Percentiles rank a stretch among this genome's conserved stretches.
Conservation (phyloP, 2,329 filamentous ascomycete species). For the Pseudogymnoascus pannorum region DNA sequence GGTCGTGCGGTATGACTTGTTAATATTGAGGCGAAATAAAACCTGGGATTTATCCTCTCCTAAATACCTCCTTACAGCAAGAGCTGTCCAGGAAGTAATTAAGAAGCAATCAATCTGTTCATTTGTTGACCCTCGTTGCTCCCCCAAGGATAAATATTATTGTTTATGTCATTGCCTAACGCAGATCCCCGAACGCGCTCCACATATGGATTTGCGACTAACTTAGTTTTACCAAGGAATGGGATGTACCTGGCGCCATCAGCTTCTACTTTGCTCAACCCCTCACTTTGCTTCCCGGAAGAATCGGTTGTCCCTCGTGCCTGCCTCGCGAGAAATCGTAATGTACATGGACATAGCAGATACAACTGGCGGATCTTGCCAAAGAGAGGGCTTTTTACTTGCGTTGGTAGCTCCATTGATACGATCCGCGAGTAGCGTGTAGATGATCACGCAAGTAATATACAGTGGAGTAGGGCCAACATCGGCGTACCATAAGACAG, state of each 20-base stretch:
- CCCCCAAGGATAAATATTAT: background rate
- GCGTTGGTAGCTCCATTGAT: background rate
- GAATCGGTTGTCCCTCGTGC: slow-evolving; percentile 9
- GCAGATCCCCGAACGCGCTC: slow-evolving; percentile 5
- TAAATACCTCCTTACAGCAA: background rate
- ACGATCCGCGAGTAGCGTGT: slow-evolving; percentile 6
- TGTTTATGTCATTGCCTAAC: slow-evolving; percentile 6
- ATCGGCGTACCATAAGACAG: slow-evolving; percentile 6
- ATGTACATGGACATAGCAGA: background rate
- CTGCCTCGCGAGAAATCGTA: background rate
- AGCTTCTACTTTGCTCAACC: slow-evolving; percentile 1
- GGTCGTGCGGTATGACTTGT: background rate
- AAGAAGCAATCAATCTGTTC: background rate
- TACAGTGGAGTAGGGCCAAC: background rate
- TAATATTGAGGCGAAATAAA: background rate
- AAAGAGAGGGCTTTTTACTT: background rate
- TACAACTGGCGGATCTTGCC: background rate
- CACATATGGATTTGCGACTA: slow-evolving; percentile 9
- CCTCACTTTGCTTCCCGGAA: slow-evolving; percentile 5
- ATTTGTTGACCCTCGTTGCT: background rate
- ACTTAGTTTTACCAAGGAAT: background rate
- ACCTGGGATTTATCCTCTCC: background rate
- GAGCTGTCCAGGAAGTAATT: background rate
- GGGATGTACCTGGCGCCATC: slow-evolving; percentile 5
- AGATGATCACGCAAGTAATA: slow-evolving; percentile 7